A percentile compares a stretch with the other conserved stretches of the same genome.
phyloP scores from a whole-genome alignment of 2,329 filamentous ascomycete species.

The Grosmannia serpens region DNA sequence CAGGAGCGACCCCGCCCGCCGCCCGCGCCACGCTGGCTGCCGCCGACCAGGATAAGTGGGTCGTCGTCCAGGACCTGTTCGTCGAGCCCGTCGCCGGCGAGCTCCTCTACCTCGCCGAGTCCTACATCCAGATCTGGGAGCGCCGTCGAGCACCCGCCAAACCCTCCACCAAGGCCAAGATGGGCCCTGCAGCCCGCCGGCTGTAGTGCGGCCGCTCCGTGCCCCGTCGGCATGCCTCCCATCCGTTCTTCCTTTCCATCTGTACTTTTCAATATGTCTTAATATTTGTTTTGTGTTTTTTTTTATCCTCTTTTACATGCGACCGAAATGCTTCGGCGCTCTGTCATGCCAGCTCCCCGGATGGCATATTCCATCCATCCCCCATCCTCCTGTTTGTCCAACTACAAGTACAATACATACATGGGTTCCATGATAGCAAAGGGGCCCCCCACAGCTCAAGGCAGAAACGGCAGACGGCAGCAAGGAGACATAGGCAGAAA shows the following conservation, averaged over 20 bases:
- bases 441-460: neutral
- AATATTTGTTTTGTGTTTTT: neutral
- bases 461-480: neutral
- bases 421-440: neutral
- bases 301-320: neutral
- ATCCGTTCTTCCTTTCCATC: neutral
- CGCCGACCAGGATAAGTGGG: slow-evolving; percentile 51
- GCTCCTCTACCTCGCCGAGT: slow-evolving; percentile 83
- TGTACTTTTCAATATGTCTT: neutral
- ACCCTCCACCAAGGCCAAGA: slow-evolving; percentile 16
- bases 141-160: slow-evolving; percentile 32
- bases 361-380: neutral
- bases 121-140: slow-evolving; percentile 96
- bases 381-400: neutral
- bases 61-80: slow-evolving; percentile 86
- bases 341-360: neutral
- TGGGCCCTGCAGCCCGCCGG: slow-evolving; percentile 5
- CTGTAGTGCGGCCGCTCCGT: too few relatives aligned
- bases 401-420: neutral
- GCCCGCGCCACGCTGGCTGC: slow-evolving; percentile 24
- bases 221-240: neutral
- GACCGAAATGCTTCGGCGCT: neutral
- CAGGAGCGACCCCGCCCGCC: slow-evolving; percentile 30
- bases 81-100: slow-evolving; percentile 85
- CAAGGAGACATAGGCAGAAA: neutral